phyloP scores from a whole-genome alignment of 768 basidiomycete species.

The Psilocybe cyanescens region DNA sequence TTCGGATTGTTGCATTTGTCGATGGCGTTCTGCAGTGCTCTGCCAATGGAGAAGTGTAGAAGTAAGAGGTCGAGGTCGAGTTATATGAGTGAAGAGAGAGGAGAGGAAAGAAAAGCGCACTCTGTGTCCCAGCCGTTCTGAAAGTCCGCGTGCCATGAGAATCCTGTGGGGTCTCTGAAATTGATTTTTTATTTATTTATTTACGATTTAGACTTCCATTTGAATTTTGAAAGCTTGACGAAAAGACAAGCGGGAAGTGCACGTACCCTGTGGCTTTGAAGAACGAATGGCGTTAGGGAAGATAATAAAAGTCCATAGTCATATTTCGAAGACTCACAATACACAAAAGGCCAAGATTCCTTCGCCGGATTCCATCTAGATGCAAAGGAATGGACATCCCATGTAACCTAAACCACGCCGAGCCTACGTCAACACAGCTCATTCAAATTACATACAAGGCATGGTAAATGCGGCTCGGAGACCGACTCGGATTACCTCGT shows the following conservation, averaged over 20 bases:
- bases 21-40: conserved; percentile 48
- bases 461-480: too few species aligned
- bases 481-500: conserved; percentile 29
- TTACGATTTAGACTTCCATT: too few species aligned
- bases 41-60: conserved; percentile 3
- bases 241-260: background rate
- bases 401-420: conserved; percentile 33
- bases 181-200: background rate
- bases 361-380: conserved; percentile 37
- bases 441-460: too few species aligned
- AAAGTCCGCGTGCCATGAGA: conserved; percentile 51
- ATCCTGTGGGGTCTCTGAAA: conserved; percentile 54
- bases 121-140: conserved; percentile 53
- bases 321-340: conserved; percentile 19
- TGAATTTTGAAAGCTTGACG: background rate
- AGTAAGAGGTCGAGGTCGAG: too few species aligned
- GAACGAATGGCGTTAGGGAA: background rate
- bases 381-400: conserved; percentile 38
- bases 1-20: conserved; percentile 46
- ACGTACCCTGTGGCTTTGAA: conserved; percentile 41
- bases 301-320: too few species aligned
- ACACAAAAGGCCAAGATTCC: conserved; percentile 46
- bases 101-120: conserved; percentile 11
- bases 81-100: too few species aligned
- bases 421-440: too few species aligned